Evolutionary conservation across 2,329 filamentous ascomycete genomes (phyloP).

Genomic region (Pseudocercospora pini-densiflorae): DNA sequence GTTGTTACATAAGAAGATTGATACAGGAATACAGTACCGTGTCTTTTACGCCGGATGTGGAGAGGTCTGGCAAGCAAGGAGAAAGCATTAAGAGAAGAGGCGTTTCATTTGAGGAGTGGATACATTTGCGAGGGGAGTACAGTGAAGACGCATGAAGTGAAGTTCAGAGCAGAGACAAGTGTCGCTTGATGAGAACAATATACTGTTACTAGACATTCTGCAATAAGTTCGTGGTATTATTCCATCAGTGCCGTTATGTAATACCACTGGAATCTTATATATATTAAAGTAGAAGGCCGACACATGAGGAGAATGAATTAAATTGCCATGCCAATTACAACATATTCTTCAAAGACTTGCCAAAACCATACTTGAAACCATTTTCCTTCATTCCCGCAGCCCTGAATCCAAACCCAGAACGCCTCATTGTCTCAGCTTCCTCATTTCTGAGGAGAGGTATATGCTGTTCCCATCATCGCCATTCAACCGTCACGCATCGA

Average conservation of each 20-base stretch:
- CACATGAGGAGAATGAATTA: no score
- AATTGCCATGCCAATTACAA: not conserved
- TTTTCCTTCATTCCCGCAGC: not conserved
- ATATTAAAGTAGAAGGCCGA: no score
- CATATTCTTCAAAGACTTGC: not conserved
- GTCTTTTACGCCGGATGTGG: constrained; percentile 29
- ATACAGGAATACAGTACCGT: constrained; percentile 34
- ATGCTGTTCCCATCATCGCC: no score
- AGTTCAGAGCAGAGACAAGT: not conserved
- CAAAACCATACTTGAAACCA: no score
- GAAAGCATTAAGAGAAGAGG: not conserved
- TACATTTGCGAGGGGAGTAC: not conserved
- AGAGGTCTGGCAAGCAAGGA: not conserved
- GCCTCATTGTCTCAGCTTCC: no score
- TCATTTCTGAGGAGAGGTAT: no score
- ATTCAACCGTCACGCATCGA: not conserved
- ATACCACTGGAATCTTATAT: not conserved
- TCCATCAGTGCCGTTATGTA: not conserved
- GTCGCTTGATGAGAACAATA: no score
- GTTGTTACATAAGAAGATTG: constrained; percentile 39
- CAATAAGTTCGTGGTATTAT: no score
- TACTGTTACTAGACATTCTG: no score
- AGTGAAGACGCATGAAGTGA: not conserved
- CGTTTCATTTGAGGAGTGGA: not conserved
- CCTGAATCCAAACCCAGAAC: no score